Conservation (phyloP, 1,284 basidiomycete species). For the Cryptococcus hybrid region DNA sequence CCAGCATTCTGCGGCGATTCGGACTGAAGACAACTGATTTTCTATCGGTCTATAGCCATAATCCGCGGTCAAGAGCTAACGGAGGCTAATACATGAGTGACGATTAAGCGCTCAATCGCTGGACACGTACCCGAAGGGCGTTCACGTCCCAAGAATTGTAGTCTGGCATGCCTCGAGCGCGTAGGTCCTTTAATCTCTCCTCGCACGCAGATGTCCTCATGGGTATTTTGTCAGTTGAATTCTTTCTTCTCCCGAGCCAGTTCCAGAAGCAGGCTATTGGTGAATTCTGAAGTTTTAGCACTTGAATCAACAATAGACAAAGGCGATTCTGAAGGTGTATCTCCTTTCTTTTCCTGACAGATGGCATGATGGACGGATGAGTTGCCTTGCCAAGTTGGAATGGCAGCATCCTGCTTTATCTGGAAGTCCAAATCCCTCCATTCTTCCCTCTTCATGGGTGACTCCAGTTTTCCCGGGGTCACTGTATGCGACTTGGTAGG, state of each 20-base stretch:
- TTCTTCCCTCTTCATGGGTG: not conserved
- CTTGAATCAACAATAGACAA: no score
- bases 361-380: not conserved
- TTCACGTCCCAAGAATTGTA: constrained; percentile 34
- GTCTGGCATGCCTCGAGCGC: constrained; percentile 37
- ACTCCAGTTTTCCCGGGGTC: not conserved
- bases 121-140: constrained; percentile 35
- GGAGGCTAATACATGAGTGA: not conserved
- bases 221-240: no score
- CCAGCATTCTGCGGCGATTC: constrained; percentile 42
- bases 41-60: constrained; percentile 38
- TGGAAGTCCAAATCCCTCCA: no score
- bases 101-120: not conserved
- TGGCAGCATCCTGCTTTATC: no score
- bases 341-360: constrained; percentile 4
- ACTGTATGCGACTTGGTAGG: constrained; percentile 1
- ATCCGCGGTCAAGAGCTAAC: constrained; percentile 11
- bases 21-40: constrained; percentile 26
- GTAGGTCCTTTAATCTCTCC: constrained; percentile 13
- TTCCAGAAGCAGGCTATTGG: not conserved
- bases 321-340: no score
- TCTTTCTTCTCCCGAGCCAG: no score
- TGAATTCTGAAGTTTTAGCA: no score
- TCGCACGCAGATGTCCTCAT: no score
- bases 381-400: not conserved